phyloP scores from a whole-genome alignment of 192 early-diverging fungal species.

The Backusella morwellensis region DNA sequence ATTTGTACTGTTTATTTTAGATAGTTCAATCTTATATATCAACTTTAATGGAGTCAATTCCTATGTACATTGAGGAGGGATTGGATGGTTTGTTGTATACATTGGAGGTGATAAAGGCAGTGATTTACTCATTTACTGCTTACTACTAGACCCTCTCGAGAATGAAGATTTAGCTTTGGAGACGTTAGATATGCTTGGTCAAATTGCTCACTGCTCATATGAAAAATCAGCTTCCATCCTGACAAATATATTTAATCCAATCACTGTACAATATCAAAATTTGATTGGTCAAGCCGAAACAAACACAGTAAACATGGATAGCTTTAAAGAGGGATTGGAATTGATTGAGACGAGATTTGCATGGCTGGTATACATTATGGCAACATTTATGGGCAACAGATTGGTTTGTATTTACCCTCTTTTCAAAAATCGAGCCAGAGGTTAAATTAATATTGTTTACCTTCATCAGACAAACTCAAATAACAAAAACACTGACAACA shows the following conservation, averaged over 20 bases:
- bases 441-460: not conserved
- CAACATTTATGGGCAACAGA: slow-evolving; percentile 62
- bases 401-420: slow-evolving; percentile 39
- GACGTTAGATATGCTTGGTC: slow-evolving; percentile 66
- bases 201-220: slow-evolving; percentile 70
- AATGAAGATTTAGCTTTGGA: slow-evolving; percentile 66
- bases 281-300: slow-evolving; percentile 7
- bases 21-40: slow-evolving; percentile 47
- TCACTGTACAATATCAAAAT: slow-evolving; percentile 58
- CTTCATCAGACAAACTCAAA: slow-evolving; percentile 58
- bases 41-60: slow-evolving; percentile 51
- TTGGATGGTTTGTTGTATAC: slow-evolving; percentile 44
- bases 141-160: slow-evolving; percentile 53
- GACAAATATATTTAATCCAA: slow-evolving; percentile 51
- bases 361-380: slow-evolving; percentile 79
- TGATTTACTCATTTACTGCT: not conserved
- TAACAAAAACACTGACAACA: slow-evolving; percentile 67
- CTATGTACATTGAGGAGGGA: slow-evolving; percentile 46
- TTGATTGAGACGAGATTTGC: slow-evolving; percentile 66
- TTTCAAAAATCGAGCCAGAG: not conserved
- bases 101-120: not conserved
- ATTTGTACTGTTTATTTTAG: slow-evolving; percentile 6
- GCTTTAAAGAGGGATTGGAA: slow-evolving; percentile 43
- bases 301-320: slow-evolving; percentile 12
- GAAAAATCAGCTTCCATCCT: slow-evolving; percentile 50